These are phyloP conservation scores for Aureobasidium subglaciale DNA, from an alignment of 2,329 filamentous ascomycete species.

Conservation along the genomic window DNA sequence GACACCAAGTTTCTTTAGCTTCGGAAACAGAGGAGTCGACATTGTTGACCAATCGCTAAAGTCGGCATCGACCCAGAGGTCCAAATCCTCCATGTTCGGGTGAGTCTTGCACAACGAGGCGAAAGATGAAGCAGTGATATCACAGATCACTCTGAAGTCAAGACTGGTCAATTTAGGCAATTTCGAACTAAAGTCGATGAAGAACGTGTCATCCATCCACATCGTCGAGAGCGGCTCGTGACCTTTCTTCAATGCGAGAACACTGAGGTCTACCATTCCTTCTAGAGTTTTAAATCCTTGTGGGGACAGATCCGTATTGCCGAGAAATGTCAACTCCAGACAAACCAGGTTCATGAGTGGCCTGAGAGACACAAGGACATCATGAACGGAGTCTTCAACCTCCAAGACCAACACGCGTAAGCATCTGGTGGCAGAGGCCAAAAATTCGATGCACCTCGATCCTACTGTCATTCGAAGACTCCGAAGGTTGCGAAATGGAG, in stretches of 20 bases:
- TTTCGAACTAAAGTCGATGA: neutral
- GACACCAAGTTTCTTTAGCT: neutral
- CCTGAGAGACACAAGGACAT: neutral
- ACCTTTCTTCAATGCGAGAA: neutral
- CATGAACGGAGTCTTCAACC: neutral
- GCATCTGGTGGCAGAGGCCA: neutral
- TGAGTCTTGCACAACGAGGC: neutral
- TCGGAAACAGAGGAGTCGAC: neutral
- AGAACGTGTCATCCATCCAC: neutral
- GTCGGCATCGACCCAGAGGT: neutral
- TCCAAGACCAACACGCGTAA: neutral
- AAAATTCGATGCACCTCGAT: neutral
- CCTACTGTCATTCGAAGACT: neutral
- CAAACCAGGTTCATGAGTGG: neutral
- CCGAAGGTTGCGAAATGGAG: neutral
- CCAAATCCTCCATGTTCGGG: neutral
- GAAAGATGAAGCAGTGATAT: neutral
- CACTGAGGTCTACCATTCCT: neutral
- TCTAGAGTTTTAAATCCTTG: neutral
- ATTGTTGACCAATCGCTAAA: neutral
- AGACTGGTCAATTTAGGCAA: neutral
- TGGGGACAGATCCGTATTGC: neutral
- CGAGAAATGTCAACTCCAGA: neutral
- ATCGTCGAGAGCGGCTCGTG: neutral
- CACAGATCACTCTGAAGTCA: neutral